Evolutionary conservation across 2,329 filamentous ascomycete species (phyloP).

Genomic region (Coniochaeta sp.): DNA sequence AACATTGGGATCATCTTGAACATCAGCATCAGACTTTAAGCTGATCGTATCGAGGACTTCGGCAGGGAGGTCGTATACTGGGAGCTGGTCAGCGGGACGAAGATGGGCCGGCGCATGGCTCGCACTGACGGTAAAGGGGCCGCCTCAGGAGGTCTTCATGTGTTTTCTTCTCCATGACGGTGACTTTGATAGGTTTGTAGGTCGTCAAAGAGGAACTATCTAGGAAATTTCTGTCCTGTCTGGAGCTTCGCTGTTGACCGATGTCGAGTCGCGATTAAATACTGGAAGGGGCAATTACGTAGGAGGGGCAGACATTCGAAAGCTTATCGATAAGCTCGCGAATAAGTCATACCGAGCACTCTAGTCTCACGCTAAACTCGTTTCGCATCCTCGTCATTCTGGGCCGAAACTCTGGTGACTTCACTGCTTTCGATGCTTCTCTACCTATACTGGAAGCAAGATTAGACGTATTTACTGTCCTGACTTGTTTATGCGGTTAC

Average conservation of each 20-base stretch:
- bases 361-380: background rate
- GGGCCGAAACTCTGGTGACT: too few species aligned
- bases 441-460: too few species aligned
- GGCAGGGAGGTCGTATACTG: conserved; percentile 76
- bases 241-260: background rate
- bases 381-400: too few species aligned
- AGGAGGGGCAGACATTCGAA: background rate
- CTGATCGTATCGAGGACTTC: conserved; percentile 64
- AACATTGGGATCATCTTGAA: conserved; percentile 4
- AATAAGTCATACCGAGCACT: background rate
- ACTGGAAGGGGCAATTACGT: background rate
- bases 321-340: background rate
- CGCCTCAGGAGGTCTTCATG: conserved; percentile 38
- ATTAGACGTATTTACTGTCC: too few species aligned
- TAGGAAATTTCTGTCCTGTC: background rate
- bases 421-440: too few species aligned
- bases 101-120: background rate
- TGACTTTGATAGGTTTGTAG: too few species aligned
- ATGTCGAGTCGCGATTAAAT: background rate
- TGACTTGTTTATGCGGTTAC: too few species aligned
- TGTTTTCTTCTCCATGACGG: conserved; percentile 16
- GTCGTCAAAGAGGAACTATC: background rate
- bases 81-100: background rate
- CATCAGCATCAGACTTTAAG: conserved; percentile 39
- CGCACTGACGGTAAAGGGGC: conserved; percentile 40